Percentiles rank a stretch among this genome's conserved stretches.
phyloP scores from a whole-genome alignment of 2,329 filamentous ascomycete genomes.

The Zymoseptoria ardabiliae region DNA sequence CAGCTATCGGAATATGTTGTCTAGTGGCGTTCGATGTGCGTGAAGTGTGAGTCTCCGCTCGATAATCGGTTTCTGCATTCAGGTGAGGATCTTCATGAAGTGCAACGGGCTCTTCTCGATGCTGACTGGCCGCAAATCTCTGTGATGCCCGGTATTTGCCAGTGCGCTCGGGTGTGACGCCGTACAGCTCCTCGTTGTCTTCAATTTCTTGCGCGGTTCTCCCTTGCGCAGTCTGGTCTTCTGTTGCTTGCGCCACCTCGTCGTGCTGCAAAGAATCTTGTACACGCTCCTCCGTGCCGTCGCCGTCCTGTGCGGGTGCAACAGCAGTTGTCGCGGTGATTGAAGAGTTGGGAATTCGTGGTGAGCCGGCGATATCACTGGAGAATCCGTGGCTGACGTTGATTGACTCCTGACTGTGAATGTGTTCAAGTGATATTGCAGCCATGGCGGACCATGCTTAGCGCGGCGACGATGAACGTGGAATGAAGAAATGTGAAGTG shows the following conservation, averaged over 20 bases:
- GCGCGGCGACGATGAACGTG: neutral
- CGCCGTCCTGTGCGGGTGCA: neutral
- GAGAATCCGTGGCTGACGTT: conserved; percentile 18
- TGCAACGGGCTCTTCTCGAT: neutral
- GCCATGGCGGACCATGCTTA: conserved; percentile 12
- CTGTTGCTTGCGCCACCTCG: neutral
- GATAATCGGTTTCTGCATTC: neutral
- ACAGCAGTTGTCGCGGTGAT: neutral
- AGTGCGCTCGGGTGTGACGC: conserved; percentile 12
- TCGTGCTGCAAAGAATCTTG: conserved; percentile 1
- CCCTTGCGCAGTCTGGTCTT: neutral
- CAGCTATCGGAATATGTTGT: neutral
- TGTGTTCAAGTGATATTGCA: conserved; percentile 1
- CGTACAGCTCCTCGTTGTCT: conserved; percentile 10
- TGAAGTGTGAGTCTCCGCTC: neutral
- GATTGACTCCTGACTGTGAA: conserved; percentile 12
- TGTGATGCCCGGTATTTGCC: neutral
- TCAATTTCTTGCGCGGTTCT: neutral
- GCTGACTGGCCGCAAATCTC: neutral
- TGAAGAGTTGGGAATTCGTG: conserved; percentile 2
- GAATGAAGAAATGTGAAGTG: neutral
- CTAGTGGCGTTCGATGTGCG: neutral
- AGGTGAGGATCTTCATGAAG: neutral
- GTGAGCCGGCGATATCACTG: neutral
- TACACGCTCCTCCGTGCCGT: neutral